Evolutionary conservation across 1,284 basidiomycete genomes (phyloP), one percentile per base, ranked within the genome.

Genomic region (Ceratorhiza oryzae-sativae): DNA sequence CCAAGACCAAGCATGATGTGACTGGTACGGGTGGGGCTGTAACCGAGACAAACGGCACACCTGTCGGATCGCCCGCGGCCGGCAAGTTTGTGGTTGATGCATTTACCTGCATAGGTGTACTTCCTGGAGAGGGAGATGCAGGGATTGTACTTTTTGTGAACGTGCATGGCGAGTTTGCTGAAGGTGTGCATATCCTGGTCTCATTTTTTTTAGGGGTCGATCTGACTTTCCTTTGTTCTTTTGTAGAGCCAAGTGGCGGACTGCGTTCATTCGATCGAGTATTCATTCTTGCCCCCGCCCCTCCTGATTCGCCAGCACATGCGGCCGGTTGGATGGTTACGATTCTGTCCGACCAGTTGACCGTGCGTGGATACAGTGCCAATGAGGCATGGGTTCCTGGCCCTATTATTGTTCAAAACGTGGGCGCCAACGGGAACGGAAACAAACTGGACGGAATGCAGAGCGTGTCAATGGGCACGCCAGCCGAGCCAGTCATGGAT

Each of bases 241-340:
- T 20, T 63, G 9, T 73, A 81, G 80, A 78, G 45, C 83, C 83
- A 1, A 78, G 78, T 27, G 77, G 81, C 46, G 95, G 94, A 9
- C 83, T 95, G 30, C 88, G 97, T 53, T 97, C 95, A 5, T 99
- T 99, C 80, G 95, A 97, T 79, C 87, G 97, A 62, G 90, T 93
- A 0, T 97, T 98, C 78, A 85, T 98, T 61, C 85, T 99, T 12
- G 90, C 90, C 1, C 91, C 93, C 20, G 89, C 94, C 2, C 82
- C 88, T 34, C 87, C 91, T 53, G 91, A 89, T 32, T 95, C 96
- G 75, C 82, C 88, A 48, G 93, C 95, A 6, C 90, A 89, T 77
- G 78, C 85, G 63, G 88, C 87, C 71, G 94, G 95, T 20, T 99
- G 96, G 96, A 90, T 93, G 42, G 91, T 95, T 75, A 84, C 90